phyloP scores from a whole-genome alignment of 1,139 yeast genomes.

The Kluyveromyces sp. region DNA sequence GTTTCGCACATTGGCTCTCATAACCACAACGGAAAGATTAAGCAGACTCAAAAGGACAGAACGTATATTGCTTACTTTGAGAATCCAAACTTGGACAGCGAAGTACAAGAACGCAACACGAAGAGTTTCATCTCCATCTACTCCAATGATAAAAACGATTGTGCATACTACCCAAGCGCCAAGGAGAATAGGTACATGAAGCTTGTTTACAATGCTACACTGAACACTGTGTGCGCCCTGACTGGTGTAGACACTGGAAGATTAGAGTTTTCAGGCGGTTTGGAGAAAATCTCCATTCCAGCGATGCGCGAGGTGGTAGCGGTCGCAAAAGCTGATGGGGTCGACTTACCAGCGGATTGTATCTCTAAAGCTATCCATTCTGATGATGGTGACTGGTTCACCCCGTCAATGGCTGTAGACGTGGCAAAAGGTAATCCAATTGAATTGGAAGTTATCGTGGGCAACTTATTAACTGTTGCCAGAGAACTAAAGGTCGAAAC shows the following conservation, averaged over 20 bases:
- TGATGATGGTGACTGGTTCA: constrained; percentile 48
- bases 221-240: constrained; percentile 42
- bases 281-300: constrained; percentile 40
- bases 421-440: constrained; percentile 44
- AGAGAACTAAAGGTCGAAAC: constrained; percentile 38
- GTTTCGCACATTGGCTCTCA: constrained; percentile 42
- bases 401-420: constrained; percentile 55
- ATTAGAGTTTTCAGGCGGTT: constrained; percentile 39
- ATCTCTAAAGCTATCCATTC: constrained; percentile 40
- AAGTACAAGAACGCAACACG: constrained; percentile 31
- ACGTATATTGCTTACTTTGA: constrained; percentile 41
- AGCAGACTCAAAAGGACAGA: constrained; percentile 34
- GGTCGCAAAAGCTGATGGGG: constrained; percentile 50
- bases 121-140: constrained; percentile 39
- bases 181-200: constrained; percentile 48
- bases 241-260: constrained; percentile 41
- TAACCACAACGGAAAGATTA: constrained; percentile 28
- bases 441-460: constrained; percentile 51
- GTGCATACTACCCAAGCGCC: constrained; percentile 37
- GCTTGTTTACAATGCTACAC: constrained; percentile 47
- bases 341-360: constrained; percentile 35
- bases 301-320: constrained; percentile 46
- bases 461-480: constrained; percentile 46
- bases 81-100: constrained; percentile 24
- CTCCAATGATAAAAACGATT: constrained; percentile 32